Evolutionary conservation across 2,329 filamentous ascomycete species (phyloP).

Genomic region (Cladophialophora psammophila): DNA sequence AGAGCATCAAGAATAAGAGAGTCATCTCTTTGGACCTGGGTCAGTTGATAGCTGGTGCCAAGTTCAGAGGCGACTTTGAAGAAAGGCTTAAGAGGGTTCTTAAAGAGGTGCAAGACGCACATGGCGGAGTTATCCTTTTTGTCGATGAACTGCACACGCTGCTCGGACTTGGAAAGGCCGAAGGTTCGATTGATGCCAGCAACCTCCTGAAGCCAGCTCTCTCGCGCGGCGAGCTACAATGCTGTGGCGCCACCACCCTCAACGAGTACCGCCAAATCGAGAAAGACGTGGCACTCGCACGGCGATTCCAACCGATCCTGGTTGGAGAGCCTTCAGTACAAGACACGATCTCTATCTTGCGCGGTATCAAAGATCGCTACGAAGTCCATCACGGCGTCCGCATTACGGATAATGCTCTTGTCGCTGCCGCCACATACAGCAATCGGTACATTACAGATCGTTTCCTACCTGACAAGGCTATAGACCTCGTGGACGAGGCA

Average conservation of each 20-base stretch:
- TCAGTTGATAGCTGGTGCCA: conserved; percentile 91
- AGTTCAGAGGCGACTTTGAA: conserved; percentile 95
- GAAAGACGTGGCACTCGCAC: conserved; percentile 90
- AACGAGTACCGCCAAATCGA: conserved; percentile 93
- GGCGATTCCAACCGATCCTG: conserved; percentile 91
- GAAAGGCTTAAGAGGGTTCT: conserved; percentile 90
- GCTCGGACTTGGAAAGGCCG: conserved; percentile 89
- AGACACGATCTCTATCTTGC: conserved; percentile 92
- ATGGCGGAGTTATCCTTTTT: conserved; percentile 91
- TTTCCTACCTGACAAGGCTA: conserved; percentile 95
- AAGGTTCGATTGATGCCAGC: conserved; percentile 95
- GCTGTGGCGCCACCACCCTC: conserved; percentile 91
- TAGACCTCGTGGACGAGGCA: conserved; percentile 95
- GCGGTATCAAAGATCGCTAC: conserved; percentile 97
- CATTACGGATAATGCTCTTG: conserved; percentile 89
- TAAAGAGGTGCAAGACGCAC: conserved; percentile 86
- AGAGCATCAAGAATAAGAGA: conserved; percentile 92
- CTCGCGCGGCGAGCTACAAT: conserved; percentile 91
- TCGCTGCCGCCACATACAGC: conserved; percentile 88
- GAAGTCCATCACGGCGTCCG: conserved; percentile 96
- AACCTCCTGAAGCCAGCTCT: conserved; percentile 93
- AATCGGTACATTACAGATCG: conserved; percentile 97
- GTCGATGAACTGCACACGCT: conserved; percentile 94
- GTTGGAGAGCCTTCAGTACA: conserved; percentile 91
- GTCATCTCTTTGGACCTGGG: conserved; percentile 89